Evolutionary conservation across 2,329 filamentous ascomycete genomes (phyloP).

Genomic region (Endothia cerciana): DNA sequence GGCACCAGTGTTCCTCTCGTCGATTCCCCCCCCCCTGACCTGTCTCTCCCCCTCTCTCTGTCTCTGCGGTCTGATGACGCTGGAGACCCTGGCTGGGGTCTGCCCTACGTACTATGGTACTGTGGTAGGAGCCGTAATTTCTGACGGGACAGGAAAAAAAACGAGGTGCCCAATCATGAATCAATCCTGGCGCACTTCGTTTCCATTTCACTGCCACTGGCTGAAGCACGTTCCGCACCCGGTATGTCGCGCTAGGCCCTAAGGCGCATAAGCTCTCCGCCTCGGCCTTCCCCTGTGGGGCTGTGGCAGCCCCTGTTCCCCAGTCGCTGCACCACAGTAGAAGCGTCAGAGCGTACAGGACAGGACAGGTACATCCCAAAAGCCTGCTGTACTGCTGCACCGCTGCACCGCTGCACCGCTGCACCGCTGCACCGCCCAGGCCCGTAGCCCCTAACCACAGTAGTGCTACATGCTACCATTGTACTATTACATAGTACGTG

Average conservation of each 20-base stretch:
- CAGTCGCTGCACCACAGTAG: neutral
- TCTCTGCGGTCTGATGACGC: neutral
- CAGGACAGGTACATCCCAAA: neutral
- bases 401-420: no score
- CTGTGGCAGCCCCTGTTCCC: slow-evolving; percentile 3
- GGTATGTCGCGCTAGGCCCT: neutral
- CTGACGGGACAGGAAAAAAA: no score
- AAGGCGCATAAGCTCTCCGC: slow-evolving; percentile 3
- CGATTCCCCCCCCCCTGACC: no score
- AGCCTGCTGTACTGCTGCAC: neutral
- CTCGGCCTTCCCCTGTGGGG: neutral
- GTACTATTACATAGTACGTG: no score
- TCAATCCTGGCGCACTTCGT: neutral
- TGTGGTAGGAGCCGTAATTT: neutral
- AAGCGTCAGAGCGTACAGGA: neutral
- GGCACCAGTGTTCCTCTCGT: no score
- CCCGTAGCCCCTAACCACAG: neutral
- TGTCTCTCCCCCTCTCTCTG: neutral
- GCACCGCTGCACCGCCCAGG: slow-evolving; percentile 7
- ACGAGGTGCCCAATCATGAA: neutral
- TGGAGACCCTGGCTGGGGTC: neutral
- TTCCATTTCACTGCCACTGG: slow-evolving; percentile 10
- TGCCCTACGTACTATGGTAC: neutral
- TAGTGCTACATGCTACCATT: no score
- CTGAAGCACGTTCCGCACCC: slow-evolving; percentile 9